Conservation (phyloP, 495 filamentous ascomycete genomes). For the Annulohypoxylon moriforme region DNA sequence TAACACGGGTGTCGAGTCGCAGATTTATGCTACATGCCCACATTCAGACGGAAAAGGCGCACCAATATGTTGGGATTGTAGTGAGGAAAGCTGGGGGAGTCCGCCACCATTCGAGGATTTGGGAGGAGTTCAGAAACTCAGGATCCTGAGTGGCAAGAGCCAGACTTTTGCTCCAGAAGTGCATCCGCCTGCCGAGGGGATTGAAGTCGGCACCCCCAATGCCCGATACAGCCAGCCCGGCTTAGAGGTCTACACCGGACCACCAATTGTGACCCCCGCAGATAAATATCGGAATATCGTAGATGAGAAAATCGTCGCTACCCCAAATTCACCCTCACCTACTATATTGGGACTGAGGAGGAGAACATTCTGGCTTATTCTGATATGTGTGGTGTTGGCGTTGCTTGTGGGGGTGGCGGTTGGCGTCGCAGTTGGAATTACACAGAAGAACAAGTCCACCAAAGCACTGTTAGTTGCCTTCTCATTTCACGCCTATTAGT, state of each 20-base stretch:
- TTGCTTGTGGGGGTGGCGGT: conserved; percentile 25
- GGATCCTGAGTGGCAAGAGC: not conserved
- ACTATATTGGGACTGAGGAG: conserved; percentile 21
- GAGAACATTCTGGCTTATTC: conserved; percentile 21
- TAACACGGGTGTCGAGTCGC: not conserved
- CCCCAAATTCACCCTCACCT: not conserved
- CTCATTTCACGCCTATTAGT: not conserved
- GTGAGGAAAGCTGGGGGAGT: conserved; percentile 26
- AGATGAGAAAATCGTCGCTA: not conserved
- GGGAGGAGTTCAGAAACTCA: conserved; percentile 18
- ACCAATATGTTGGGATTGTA: conserved; percentile 41
- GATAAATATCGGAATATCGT: conserved; percentile 12
- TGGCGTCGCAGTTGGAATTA: conserved; percentile 38
- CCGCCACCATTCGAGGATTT: conserved; percentile 9
- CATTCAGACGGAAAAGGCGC: conserved; percentile 30
- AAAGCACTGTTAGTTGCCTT: conserved; percentile 20
- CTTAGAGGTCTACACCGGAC: conserved; percentile 26
- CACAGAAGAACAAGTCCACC: conserved; percentile 22
- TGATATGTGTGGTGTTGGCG: conserved; percentile 21
- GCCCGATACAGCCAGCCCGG: conserved; percentile 22
- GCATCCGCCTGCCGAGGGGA: conserved; percentile 27
- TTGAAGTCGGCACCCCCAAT: conserved; percentile 29
- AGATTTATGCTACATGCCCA: not conserved
- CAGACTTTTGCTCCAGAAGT: conserved; percentile 30
- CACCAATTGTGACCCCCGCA: conserved; percentile 16